Conservation (phyloP, 2,329 filamentous ascomycete genomes). For the Botrytis medusae region DNA sequence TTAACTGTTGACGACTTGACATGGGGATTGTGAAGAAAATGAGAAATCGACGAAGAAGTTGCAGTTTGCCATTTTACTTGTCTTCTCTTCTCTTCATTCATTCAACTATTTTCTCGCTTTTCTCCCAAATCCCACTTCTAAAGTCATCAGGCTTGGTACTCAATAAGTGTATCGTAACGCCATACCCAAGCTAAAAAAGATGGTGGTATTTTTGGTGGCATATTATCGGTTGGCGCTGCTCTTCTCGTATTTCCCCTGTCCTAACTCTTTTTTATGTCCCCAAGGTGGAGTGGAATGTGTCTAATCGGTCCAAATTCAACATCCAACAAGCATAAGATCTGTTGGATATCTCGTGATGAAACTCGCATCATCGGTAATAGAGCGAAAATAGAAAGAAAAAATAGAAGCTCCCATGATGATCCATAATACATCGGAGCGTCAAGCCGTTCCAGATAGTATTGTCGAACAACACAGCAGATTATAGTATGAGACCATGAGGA, state of each 20-base stretch:
- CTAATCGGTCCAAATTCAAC: neutral
- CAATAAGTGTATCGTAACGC: neutral
- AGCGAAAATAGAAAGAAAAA: too few species aligned
- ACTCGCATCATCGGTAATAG: neutral
- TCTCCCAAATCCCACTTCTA: neutral
- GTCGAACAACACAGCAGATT: neutral
- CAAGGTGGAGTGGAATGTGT: neutral
- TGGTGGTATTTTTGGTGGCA: conserved; percentile 3
- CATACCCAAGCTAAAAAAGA: neutral
- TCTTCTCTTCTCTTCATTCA: too few species aligned
- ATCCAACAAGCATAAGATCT: neutral
- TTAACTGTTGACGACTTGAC: neutral
- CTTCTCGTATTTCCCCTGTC: conserved; percentile 9
- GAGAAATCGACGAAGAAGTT: neutral
- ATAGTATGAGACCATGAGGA: neutral
- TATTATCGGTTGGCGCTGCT: neutral
- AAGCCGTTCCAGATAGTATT: neutral
- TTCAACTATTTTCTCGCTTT: neutral
- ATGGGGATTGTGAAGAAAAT: neutral
- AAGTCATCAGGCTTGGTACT: neutral
- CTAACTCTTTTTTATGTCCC: neutral
- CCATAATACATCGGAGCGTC: neutral
- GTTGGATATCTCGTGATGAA: conserved; percentile 10
- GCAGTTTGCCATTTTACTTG: neutral
- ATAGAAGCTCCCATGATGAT: neutral